A percentile compares a stretch with the other conserved stretches of the same genome.
phyloP scores from a whole-genome alignment of 495 filamentous ascomycete species.

The Talaromyces nanjingensis region DNA sequence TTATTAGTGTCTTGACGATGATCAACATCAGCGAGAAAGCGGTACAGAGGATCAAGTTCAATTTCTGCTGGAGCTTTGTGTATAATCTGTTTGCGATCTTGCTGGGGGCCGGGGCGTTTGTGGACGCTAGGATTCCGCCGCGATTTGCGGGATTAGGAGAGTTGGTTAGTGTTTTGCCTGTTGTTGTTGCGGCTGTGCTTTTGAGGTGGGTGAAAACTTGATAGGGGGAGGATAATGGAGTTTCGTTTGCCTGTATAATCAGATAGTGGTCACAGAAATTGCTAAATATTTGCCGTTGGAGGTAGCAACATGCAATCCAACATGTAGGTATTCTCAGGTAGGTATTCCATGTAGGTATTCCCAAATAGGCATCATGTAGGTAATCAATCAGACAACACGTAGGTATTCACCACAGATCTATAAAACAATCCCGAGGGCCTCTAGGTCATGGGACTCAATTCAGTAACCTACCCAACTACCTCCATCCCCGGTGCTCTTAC shows the following conservation, averaged over 20 bases:
- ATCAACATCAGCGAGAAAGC: conserved; percentile 53
- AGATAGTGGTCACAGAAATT: too few relatives aligned
- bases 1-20: conserved; percentile 50
- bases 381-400: neutral
- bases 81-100: conserved; percentile 72
- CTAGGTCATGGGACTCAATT: neutral
- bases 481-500: neutral
- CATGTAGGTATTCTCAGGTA: conserved; percentile 8
- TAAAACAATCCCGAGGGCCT: neutral
- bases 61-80: conserved; percentile 66
- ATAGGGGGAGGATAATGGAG: too few relatives aligned
- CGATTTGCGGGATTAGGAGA: conserved; percentile 71
- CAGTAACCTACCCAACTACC: neutral
- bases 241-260: too few relatives aligned
- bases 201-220: conserved; percentile 26
- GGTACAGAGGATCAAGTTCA: conserved; percentile 53
- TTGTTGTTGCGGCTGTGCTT: conserved; percentile 51
- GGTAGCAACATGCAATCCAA: neutral
- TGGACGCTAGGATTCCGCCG: conserved; percentile 57
- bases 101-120: conserved; percentile 64
- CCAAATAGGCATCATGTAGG: conserved; percentile 7
- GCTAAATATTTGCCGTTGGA: too few relatives aligned
- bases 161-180: conserved; percentile 69
- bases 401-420: conserved; percentile 13
- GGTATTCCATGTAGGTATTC: conserved; percentile 15